A percentile compares a stretch with the other conserved stretches of the same genome.
phyloP scores from a whole-genome alignment of 129 eudicot genomes.

The Lactuca sativa region DNA sequence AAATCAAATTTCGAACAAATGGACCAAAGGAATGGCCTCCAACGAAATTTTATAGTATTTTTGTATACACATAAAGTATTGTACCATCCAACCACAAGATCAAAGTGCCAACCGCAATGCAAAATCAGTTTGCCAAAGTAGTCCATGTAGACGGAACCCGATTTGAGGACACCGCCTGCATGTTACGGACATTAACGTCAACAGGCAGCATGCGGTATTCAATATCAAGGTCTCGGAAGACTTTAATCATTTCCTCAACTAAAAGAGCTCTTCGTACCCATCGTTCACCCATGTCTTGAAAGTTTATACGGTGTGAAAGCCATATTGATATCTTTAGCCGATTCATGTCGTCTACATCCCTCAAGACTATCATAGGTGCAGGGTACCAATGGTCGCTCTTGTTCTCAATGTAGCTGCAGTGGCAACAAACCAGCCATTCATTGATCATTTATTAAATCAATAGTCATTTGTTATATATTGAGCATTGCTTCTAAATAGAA shows the following conservation, averaged over 20 bases:
- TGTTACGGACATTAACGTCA: constrained; percentile 28
- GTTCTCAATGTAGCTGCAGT: constrained; percentile 25
- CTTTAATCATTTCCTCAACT: constrained; percentile 25
- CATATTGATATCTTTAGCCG: constrained; percentile 19
- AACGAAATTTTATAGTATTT: too few species aligned
- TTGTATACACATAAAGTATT: too few species aligned
- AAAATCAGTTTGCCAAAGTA: constrained; percentile 18
- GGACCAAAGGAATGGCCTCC: too few species aligned
- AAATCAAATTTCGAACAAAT: too few species aligned
- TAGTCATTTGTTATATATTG: background rate
- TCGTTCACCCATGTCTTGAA: constrained; percentile 24
- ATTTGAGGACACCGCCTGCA: constrained; percentile 17
- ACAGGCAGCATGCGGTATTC: constrained; percentile 35
- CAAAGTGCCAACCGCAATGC: too few species aligned
- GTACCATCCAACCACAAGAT: too few species aligned
- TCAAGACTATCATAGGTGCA: constrained; percentile 19
- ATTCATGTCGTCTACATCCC: constrained; percentile 25
- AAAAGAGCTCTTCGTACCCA: constrained; percentile 22
- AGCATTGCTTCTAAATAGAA: too few species aligned
- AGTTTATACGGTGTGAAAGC: constrained; percentile 17
- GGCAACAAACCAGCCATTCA: background rate
- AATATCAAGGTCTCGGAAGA: constrained; percentile 24
- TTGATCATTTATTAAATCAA: background rate
- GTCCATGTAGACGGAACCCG: constrained; percentile 34
- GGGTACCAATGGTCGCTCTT: constrained; percentile 35